A percentile compares a stretch with the other conserved stretches of the same genome.
These are phyloP conservation scores for Olyra latifolia DNA, from an alignment of 176 grass and related monocot genomes.

Conservation along the genomic window DNA sequence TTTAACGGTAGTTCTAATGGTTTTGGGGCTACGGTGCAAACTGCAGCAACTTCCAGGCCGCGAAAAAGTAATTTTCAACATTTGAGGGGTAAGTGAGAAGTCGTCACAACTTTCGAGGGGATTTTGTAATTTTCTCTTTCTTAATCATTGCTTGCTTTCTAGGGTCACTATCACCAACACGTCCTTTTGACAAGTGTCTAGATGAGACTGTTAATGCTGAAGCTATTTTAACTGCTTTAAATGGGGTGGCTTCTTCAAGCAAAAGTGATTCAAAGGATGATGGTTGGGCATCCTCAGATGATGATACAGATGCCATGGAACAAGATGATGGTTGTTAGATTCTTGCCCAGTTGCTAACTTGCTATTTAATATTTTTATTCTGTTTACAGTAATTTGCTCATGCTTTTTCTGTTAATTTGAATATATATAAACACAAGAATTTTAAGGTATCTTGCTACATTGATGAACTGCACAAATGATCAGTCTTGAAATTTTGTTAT, in stretches of 20 bases:
- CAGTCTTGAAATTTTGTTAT: background rate
- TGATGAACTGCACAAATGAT: background rate
- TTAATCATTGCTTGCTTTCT: slow-evolving; percentile 19
- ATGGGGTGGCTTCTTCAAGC: slow-evolving; percentile 78
- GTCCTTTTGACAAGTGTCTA: slow-evolving; percentile 83
- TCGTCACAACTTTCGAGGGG: no score
- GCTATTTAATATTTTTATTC: slow-evolving; percentile 1
- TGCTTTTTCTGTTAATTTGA: background rate
- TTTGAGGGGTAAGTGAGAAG: no score
- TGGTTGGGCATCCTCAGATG: slow-evolving; percentile 80
- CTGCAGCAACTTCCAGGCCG: no score
- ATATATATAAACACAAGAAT: background rate
- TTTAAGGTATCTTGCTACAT: background rate
- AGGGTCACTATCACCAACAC: slow-evolving; percentile 51
- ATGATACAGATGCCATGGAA: slow-evolving; percentile 72
- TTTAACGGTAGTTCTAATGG: no score
- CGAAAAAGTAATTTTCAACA: no score
- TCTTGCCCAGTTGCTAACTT: slow-evolving; percentile 25
- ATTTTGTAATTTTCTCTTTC: no score
- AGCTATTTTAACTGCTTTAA: slow-evolving; percentile 79
- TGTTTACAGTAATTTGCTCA: background rate
- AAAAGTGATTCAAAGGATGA: slow-evolving; percentile 53
- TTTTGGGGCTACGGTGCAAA: no score
- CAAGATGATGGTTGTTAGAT: slow-evolving; percentile 70
- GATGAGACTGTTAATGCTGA: slow-evolving; percentile 75